phyloP scores from a whole-genome alignment of 2,329 filamentous ascomycete species.

The Exophiala sp. region DNA sequence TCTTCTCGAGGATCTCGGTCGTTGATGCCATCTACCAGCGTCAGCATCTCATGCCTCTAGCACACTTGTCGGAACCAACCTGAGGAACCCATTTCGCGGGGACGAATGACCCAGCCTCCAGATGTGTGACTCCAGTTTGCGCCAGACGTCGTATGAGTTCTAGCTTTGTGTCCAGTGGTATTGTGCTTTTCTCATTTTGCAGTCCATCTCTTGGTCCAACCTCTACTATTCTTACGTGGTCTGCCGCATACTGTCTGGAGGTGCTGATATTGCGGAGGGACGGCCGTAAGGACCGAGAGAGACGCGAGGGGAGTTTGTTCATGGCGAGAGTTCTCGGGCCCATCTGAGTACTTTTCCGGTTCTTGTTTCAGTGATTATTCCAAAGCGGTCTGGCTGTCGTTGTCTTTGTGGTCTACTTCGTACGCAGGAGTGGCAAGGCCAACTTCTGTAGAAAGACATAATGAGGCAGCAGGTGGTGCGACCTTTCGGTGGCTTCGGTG shows the following conservation, averaged over 20 bases:
- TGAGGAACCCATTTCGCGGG: constrained; percentile 55
- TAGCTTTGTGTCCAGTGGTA: constrained; percentile 48
- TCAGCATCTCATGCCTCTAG: background rate
- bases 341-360: background rate
- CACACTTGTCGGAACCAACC: constrained; percentile 32
- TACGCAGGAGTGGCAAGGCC: too few species aligned
- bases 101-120: constrained; percentile 54
- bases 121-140: constrained; percentile 47
- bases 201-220: constrained; percentile 53
- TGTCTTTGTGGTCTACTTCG: too few species aligned
- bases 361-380: too few species aligned
- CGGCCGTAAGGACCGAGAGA: background rate
- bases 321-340: constrained; percentile 1
- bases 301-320: constrained; percentile 4
- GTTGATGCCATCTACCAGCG: constrained; percentile 60
- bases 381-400: too few species aligned
- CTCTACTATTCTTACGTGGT: constrained; percentile 53
- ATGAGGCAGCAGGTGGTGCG: background rate
- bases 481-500: background rate
- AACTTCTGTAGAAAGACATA: background rate
- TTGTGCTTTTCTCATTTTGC: constrained; percentile 51
- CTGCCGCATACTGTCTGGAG: constrained; percentile 35
- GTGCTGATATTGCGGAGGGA: constrained; percentile 24
- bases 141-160: constrained; percentile 48
- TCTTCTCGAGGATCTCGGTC: constrained; percentile 55